Evolutionary conservation across 164 flowering plant species (phyloP).

Genomic region (Annona squamosa): DNA sequence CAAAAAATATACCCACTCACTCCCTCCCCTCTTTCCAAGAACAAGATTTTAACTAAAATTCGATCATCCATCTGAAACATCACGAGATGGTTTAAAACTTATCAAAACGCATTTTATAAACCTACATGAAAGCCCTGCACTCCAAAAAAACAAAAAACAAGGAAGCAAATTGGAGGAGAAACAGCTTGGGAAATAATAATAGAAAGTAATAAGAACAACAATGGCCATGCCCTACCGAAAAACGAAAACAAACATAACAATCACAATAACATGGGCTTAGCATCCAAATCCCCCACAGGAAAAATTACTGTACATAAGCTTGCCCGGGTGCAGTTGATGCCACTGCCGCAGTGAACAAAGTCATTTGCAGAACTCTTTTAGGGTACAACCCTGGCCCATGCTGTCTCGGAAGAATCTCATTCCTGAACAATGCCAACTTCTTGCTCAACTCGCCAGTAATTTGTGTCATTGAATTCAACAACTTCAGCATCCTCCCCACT

Average conservation of each 20-base stretch:
- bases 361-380: background rate
- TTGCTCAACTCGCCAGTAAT: slow-evolving; percentile 86
- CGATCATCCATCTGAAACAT: too few relatives aligned
- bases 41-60: too few relatives aligned
- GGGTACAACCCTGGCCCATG: background rate
- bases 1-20: too few relatives aligned
- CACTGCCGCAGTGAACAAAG: background rate
- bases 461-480: slow-evolving; percentile 77
- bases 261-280: background rate
- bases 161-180: background rate
- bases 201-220: background rate
- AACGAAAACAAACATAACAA: background rate
- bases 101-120: too few relatives aligned
- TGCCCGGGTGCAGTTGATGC: background rate
- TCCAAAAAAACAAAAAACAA: background rate
- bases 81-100: too few relatives aligned
- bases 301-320: background rate
- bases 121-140: background rate
- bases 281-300: background rate
- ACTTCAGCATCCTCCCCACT: slow-evolving; percentile 41
- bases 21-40: too few relatives aligned
- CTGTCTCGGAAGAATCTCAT: slow-evolving; percentile 16
- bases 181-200: background rate
- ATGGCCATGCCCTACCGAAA: background rate
- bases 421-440: slow-evolving; percentile 65